phyloP scores from a whole-genome alignment of 108 stramenopile genomes.

The Nannochloropsis oceanica region DNA sequence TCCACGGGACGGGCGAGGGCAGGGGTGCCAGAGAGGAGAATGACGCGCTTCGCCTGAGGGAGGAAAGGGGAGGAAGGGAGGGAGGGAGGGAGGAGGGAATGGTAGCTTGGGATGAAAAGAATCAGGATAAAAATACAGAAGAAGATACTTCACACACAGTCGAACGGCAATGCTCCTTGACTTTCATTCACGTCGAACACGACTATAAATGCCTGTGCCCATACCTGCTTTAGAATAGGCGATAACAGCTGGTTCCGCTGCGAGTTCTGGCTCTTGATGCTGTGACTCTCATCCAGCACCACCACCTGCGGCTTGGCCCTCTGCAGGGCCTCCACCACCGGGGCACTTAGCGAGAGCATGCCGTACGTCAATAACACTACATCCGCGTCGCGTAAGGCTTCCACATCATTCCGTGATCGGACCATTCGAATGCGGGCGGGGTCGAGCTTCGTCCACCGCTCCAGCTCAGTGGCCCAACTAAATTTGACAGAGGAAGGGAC shows the following conservation, averaged over 20 bases:
- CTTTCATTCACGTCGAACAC: too few relatives aligned
- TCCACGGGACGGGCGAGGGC: slow-evolving; percentile 78
- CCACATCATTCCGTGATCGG: background rate
- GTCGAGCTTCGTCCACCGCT: slow-evolving; percentile 44
- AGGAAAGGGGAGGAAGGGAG: slow-evolving; percentile 47
- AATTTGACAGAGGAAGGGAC: slow-evolving; percentile 56
- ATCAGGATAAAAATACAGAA: too few relatives aligned
- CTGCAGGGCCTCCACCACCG: background rate
- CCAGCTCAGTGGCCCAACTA: slow-evolving; percentile 66
- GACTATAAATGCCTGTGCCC: too few relatives aligned
- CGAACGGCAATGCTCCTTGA: too few relatives aligned
- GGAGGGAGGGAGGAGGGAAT: background rate
- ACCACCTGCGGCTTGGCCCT: slow-evolving; percentile 52
- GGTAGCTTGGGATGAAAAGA: background rate
- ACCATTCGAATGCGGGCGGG: background rate
- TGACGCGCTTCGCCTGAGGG: slow-evolving; percentile 50
- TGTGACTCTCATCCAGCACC: slow-evolving; percentile 84
- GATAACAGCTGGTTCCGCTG: slow-evolving; percentile 55
- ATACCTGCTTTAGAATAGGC: slow-evolving; percentile 48
- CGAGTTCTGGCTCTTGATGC: slow-evolving; percentile 61
- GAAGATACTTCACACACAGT: too few relatives aligned
- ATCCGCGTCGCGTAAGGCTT: background rate
- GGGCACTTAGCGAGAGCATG: background rate
- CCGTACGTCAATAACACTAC: background rate
- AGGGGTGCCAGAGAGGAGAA: slow-evolving; percentile 87